phyloP scores from a whole-genome alignment of 805 yeast genomes.

The Myxozyma nipponensis region DNA sequence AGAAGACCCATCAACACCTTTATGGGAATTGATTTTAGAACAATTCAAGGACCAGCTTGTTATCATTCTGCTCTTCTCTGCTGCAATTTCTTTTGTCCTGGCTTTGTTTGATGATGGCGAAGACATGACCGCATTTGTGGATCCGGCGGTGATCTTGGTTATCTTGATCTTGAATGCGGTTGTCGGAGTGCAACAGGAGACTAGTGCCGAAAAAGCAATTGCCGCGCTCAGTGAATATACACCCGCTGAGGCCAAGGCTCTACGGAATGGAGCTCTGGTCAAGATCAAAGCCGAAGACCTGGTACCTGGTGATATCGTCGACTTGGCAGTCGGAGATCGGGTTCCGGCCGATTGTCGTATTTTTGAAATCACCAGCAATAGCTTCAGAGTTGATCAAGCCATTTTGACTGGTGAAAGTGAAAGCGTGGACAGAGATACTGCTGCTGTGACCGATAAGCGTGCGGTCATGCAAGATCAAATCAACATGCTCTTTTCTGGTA shows the following conservation, averaged over 20 bases:
- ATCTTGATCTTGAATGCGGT: conserved; percentile 47
- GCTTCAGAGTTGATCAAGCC: conserved; percentile 46
- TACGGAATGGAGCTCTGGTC: conserved; percentile 42
- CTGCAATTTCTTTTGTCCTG: conserved; percentile 37
- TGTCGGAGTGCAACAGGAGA: conserved; percentile 51
- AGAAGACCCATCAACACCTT: conserved; percentile 39
- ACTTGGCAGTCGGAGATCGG: conserved; percentile 43
- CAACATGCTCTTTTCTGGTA: conserved; percentile 36
- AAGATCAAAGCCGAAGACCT: conserved; percentile 43
- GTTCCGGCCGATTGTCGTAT: conserved; percentile 45
- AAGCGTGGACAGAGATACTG: conserved; percentile 40
- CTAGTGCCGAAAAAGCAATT: conserved; percentile 50
- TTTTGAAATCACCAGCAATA: conserved; percentile 34
- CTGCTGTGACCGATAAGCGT: conserved; percentile 32
- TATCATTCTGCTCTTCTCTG: conserved; percentile 37
- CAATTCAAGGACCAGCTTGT: conserved; percentile 41
- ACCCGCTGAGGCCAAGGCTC: conserved; percentile 46
- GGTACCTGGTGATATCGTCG: conserved; percentile 46
- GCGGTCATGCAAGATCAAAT: conserved; percentile 41
- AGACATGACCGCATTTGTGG: conserved; percentile 37
- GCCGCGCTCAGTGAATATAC: conserved; percentile 47
- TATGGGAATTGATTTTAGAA: conserved; percentile 38
- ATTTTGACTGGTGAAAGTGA: conserved; percentile 39
- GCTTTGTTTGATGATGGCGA: conserved; percentile 37
- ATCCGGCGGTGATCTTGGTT: conserved; percentile 44